phyloP scores from a whole-genome alignment of 2,329 filamentous ascomycete genomes.

The Aspergillus piperis region DNA sequence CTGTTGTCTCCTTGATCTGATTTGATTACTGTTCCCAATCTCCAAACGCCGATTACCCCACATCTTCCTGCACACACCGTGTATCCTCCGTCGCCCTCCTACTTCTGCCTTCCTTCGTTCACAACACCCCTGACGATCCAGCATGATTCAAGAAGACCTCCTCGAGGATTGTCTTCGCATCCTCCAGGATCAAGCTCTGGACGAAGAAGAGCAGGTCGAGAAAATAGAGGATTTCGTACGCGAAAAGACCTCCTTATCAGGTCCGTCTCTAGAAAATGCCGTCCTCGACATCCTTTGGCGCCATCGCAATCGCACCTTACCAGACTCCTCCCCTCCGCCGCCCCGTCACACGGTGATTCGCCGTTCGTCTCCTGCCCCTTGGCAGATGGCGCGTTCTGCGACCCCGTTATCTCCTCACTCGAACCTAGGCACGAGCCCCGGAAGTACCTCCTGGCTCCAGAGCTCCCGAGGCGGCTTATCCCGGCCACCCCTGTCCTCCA shows the following conservation, averaged over 20 bases:
- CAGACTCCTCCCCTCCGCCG: conserved; percentile 75
- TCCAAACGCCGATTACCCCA: conserved; percentile 7
- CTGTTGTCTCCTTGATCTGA: conserved; percentile 6
- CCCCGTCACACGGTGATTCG: conserved; percentile 88
- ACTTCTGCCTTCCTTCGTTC: conserved; percentile 1
- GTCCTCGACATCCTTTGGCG: conserved; percentile 86
- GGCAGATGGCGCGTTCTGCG: conserved; percentile 73
- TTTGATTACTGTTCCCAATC: not conserved
- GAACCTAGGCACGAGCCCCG: conserved; percentile 72
- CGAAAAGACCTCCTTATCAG: conserved; percentile 73
- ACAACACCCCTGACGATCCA: conserved; percentile 28
- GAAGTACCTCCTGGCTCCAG: conserved; percentile 77
- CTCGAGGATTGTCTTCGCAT: conserved; percentile 90
- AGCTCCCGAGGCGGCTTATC: conserved; percentile 72
- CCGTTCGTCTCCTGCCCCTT: conserved; percentile 87
- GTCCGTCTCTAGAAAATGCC: conserved; percentile 80
- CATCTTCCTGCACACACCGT: conserved; percentile 11
- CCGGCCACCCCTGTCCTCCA: conserved; percentile 72
- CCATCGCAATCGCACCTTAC: conserved; percentile 43
- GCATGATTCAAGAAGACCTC: conserved; percentile 88
- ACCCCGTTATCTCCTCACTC: conserved; percentile 85
- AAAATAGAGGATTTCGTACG: conserved; percentile 82
- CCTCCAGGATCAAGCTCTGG: conserved; percentile 76
- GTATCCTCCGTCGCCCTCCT: conserved; percentile 4
- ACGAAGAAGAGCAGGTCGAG: conserved; percentile 95